Evolutionary conservation across 441 rosid genomes (phyloP).

Genomic region (Gossypium gossypioides): DNA sequence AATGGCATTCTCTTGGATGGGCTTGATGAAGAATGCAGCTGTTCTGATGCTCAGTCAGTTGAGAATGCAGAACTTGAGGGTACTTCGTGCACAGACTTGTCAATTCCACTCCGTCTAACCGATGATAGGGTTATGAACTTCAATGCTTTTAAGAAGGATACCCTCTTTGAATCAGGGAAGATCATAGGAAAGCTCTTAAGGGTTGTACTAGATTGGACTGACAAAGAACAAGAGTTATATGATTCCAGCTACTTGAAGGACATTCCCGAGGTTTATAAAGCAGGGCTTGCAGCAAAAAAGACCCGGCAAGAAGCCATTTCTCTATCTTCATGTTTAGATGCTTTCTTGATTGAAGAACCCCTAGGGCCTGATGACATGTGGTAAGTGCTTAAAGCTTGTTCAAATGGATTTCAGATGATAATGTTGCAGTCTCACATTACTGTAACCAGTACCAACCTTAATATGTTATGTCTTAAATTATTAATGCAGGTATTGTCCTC

Average conservation of each 20-base stretch:
- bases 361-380: slow-evolving; percentile 72
- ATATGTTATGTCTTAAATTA: neutral
- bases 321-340: slow-evolving; percentile 57
- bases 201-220: neutral
- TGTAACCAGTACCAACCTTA: neutral
- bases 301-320: slow-evolving; percentile 49
- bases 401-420: neutral
- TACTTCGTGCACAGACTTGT: slow-evolving; percentile 22
- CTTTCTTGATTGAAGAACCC: slow-evolving; percentile 67
- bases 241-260: slow-evolving; percentile 54
- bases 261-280: slow-evolving; percentile 61
- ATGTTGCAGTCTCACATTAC: neutral
- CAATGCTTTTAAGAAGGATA: slow-evolving; percentile 42
- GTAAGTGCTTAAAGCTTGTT: slow-evolving; percentile 20
- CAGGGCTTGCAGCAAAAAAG: slow-evolving; percentile 33
- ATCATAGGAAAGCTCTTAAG: neutral
- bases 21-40: slow-evolving; percentile 36
- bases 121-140: slow-evolving; percentile 29
- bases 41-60: slow-evolving; percentile 26
- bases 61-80: slow-evolving; percentile 31
- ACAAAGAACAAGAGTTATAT: neutral
- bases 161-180: slow-evolving; percentile 24
- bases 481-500: slow-evolving; percentile 51
- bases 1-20: slow-evolving; percentile 40
- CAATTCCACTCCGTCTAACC: slow-evolving; percentile 33